Base-by-base conservation (phyloP, 495 filamentous ascomycete species). In the Entonaema liquescens region DNA sequence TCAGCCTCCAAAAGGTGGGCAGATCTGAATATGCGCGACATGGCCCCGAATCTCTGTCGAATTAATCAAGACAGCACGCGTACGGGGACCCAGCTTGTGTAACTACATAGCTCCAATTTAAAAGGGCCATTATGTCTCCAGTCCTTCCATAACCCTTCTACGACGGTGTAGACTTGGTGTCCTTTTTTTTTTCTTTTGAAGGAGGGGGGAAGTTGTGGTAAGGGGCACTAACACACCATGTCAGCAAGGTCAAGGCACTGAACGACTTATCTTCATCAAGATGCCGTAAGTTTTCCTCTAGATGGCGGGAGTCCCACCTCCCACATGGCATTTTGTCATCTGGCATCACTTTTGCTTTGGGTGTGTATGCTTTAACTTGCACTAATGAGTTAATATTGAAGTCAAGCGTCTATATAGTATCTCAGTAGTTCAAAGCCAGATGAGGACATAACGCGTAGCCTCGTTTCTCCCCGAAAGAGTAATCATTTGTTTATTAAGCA, bases 1-100 rank as follows among this genome's bases (percentile, higher is more conserved):
- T 77, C 72, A 77, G 72, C 74, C 74, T 75, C 72, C 72, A 69
- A 70, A 73, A 68, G 70, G 75, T 77, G 70, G 75, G 73, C 70
- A 63, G 70, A 73, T 73, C 70, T 73, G 61, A 56, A 65, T 64
- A 68, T 73, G 70, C 70, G 70, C 70, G 70, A 73, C 70, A 73
- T 73, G 70, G 42, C 61, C 65, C 71, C 6, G 55, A 76, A 76
- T 73, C 67, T 67, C 54, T 36, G 63, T 66, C 58, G 60, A 65
- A 73, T 75, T 68, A 76, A 72, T 77, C 65, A 57, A 77, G 66
- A 70, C 67, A 62, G 73, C 68, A 72, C 67, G 60, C 59, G 55
- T 63, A 59, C 19, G 57, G 66, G 36, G 75, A 63, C 73, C 75
- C 75, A 74, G 70, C 62, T 25, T 72, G 75, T 76, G 75, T 77